Evolutionary conservation across 331 rosid genomes (phyloP).

Genomic region (Dryas integrifolia): DNA sequence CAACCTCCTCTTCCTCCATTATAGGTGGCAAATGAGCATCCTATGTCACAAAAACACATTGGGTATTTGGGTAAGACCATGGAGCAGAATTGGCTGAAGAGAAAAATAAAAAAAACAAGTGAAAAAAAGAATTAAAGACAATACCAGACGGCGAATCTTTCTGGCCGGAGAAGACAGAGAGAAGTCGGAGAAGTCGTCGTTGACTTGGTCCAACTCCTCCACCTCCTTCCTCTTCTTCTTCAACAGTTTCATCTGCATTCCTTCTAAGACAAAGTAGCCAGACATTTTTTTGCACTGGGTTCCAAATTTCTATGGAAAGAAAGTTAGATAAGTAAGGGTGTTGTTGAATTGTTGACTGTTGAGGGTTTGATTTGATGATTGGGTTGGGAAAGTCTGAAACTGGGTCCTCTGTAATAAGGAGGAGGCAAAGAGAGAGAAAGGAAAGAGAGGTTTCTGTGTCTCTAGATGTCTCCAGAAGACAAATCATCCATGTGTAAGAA

Average conservation of each 20-base stretch:
- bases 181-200: slow-evolving; percentile 67
- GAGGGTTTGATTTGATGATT: not conserved
- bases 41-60: slow-evolving; percentile 24
- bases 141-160: slow-evolving; percentile 90
- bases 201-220: slow-evolving; percentile 46
- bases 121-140: not conserved
- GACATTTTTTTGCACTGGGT: slow-evolving; percentile 1
- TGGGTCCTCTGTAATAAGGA: not conserved
- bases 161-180: slow-evolving; percentile 70
- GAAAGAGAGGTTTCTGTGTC: not conserved
- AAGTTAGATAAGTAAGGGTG: not conserved
- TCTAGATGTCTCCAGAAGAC: slow-evolving; percentile 42
- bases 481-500: not conserved
- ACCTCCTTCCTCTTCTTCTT: slow-evolving; percentile 54
- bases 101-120: not conserved
- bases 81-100: not conserved
- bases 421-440: not conserved
- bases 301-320: not conserved
- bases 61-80: too few species aligned
- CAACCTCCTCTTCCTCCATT: slow-evolving; percentile 52
- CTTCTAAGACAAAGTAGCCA: slow-evolving; percentile 17
- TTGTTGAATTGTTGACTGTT: not conserved
- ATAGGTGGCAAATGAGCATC: slow-evolving; percentile 68
- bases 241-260: slow-evolving; percentile 20
- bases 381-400: not conserved